Evolutionary conservation across 176 grass and related monocot genomes (phyloP).

Genomic region (Coix lacrymajobi): DNA sequence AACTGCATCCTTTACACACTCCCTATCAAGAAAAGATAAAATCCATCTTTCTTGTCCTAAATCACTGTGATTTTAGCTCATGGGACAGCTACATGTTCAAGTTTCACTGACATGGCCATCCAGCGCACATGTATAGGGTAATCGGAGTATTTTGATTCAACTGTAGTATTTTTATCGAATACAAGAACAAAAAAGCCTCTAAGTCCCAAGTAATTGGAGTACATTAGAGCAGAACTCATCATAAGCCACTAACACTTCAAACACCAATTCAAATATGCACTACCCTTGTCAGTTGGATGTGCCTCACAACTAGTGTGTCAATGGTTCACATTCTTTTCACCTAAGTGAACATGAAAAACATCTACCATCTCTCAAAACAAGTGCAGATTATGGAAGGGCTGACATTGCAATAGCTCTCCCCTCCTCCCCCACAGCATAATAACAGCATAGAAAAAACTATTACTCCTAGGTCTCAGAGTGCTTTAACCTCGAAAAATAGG

Average conservation of each 20-base stretch:
- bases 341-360: not conserved
- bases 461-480: not conserved
- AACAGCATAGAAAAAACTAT: slow-evolving; percentile 8
- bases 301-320: too few relatives aligned
- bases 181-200: not conserved
- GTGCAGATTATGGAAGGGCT: not conserved
- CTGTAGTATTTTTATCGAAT: not conserved
- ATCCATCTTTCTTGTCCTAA: not conserved
- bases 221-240: too few relatives aligned
- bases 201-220: too few relatives aligned
- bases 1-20: not conserved
- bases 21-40: not conserved
- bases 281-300: too few relatives aligned
- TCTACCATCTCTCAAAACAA: not conserved
- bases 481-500: slow-evolving; percentile 56
- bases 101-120: not conserved
- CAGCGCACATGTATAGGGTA: not conserved
- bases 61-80: not conserved
- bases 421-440: not conserved
- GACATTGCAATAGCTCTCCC: not conserved
- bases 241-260: too few relatives aligned
- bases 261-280: too few relatives aligned
- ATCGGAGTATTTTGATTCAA: too few relatives aligned
- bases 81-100: not conserved
- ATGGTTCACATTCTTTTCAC: not conserved